These are phyloP conservation scores for Ambrosia hybrid DNA, from an alignment of 140 eudicot species.

Conservation along the genomic window DNA sequence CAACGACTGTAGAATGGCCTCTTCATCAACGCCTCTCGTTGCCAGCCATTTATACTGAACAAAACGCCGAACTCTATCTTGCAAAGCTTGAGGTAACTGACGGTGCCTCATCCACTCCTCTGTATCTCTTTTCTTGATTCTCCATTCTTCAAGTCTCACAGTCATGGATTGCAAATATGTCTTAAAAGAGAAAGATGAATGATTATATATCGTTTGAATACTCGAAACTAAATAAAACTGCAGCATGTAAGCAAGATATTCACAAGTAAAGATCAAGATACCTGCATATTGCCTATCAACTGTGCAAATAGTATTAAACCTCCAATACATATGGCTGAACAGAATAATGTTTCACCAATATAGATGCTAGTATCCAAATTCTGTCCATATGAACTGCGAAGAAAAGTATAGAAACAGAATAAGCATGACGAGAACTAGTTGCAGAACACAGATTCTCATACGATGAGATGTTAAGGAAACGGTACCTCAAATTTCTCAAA, in stretches of 20 bases:
- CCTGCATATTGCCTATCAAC: constrained; percentile 97
- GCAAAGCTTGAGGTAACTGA: constrained; percentile 68
- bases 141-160: constrained; percentile 90
- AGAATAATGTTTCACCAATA: constrained; percentile 75
- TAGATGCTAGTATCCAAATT: constrained; percentile 72
- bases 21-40: constrained; percentile 94
- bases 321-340: constrained; percentile 53
- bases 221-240: not conserved
- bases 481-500: constrained; percentile 77
- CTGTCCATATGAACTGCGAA: constrained; percentile 83
- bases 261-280: constrained; percentile 48
- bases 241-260: no score
- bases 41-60: constrained; percentile 91
- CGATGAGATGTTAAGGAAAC: not conserved
- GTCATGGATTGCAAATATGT: constrained; percentile 84
- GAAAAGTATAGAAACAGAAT: no score
- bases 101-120: constrained; percentile 99
- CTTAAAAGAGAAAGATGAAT: constrained; percentile 31
- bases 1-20: constrained; percentile 61
- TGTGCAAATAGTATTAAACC: constrained; percentile 79
- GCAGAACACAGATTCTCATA: not conserved
- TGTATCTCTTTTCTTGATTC: constrained; percentile 76
- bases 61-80: constrained; percentile 76
- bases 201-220: not conserved
- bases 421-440: constrained; percentile 5